A percentile compares a stretch with the other conserved stretches of the same genome.
phyloP scores from a whole-genome alignment of 2,329 filamentous ascomycete genomes.

The Penicillium polonicum region DNA sequence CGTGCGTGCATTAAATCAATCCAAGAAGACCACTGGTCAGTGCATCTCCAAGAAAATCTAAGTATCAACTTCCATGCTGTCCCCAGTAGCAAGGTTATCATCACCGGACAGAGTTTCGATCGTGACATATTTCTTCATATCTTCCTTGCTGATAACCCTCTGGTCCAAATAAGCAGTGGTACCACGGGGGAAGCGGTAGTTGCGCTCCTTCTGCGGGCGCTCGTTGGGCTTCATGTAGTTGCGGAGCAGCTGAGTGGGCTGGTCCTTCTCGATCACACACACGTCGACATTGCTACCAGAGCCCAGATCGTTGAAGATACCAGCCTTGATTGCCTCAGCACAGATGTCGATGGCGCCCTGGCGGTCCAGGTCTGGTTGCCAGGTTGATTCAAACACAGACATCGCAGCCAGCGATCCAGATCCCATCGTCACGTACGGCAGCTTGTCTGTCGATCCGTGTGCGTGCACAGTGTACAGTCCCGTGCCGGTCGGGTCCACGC shows the following conservation, averaged over 20 bases:
- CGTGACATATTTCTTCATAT: slow-evolving; percentile 90
- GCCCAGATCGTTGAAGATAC: slow-evolving; percentile 98
- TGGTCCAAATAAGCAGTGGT: slow-evolving; percentile 97
- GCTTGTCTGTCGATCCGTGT: slow-evolving; percentile 96
- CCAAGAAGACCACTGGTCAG: slow-evolving; percentile 14
- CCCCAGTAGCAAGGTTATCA: slow-evolving; percentile 58
- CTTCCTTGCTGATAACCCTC: slow-evolving; percentile 91
- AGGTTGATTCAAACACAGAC: slow-evolving; percentile 95
- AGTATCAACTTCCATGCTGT: slow-evolving; percentile 65
- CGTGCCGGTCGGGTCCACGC: slow-evolving; percentile 90
- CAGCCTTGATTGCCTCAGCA: slow-evolving; percentile 84
- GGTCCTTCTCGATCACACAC: slow-evolving; percentile 89
- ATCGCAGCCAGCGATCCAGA: slow-evolving; percentile 94
- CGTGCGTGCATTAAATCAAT: slow-evolving; percentile 20
- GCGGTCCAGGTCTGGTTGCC: slow-evolving; percentile 74
- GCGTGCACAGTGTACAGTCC: slow-evolving; percentile 98
- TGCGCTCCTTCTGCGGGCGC: slow-evolving; percentile 84
- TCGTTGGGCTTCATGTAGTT: slow-evolving; percentile 94
- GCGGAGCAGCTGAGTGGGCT: slow-evolving; percentile 81
- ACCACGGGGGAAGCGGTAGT: slow-evolving; percentile 84
- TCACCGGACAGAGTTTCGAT: slow-evolving; percentile 79
- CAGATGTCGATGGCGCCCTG: slow-evolving; percentile 81
- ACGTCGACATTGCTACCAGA: slow-evolving; percentile 98
- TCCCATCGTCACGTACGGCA: slow-evolving; percentile 99
- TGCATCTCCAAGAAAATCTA: slow-evolving; percentile 22